Evolutionary conservation across 176 grass and related monocot species (phyloP).

Genomic region (Oryza longistaminata): DNA sequence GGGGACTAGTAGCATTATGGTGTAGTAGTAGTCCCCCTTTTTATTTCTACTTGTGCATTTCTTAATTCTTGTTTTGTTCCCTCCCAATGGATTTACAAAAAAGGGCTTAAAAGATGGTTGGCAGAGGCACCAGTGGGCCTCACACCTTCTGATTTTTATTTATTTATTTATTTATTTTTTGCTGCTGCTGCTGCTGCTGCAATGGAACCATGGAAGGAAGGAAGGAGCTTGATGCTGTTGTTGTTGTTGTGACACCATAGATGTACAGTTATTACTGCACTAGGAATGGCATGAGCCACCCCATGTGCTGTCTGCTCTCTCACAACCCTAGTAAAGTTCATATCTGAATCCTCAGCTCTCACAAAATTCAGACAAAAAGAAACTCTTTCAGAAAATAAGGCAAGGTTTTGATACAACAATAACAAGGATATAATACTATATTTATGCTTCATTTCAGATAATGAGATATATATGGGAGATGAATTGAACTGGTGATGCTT

Average conservation of each 20-base stretch:
- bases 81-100: neutral
- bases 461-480: neutral
- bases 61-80: neutral
- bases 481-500: neutral
- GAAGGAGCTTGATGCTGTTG: neutral
- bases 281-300: neutral
- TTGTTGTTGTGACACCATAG: neutral
- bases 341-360: neutral
- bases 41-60: neutral
- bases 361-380: neutral
- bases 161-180: too few relatives aligned
- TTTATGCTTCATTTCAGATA: neutral
- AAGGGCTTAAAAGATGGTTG: slow-evolving; percentile 1
- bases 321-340: neutral
- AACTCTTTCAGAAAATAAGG: neutral
- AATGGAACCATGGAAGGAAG: neutral
- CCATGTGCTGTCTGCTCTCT: neutral
- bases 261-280: slow-evolving; percentile 6
- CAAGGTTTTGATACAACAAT: neutral
- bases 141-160: neutral
- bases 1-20: slow-evolving; percentile 3
- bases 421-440: neutral
- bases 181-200: neutral
- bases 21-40: neutral
- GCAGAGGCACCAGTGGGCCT: neutral